Percentiles rank a stretch among this genome's conserved stretches.
Conservation (phyloP, 257 asterid genomes). For the Przewalskia tangutica region DNA sequence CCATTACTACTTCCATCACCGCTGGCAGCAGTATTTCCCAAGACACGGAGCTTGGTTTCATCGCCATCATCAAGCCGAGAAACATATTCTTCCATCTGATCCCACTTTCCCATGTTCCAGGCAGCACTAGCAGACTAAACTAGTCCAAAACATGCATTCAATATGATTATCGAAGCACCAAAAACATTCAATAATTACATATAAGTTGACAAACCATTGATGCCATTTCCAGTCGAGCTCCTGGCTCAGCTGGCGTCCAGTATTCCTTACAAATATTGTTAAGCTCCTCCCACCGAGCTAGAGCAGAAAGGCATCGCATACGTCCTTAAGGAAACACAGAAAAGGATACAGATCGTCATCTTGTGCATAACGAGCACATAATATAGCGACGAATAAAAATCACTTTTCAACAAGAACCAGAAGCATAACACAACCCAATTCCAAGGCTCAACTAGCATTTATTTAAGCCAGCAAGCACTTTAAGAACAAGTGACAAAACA, state of each 20-base stretch:
- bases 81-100: constrained; percentile 98
- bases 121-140: constrained; percentile 95
- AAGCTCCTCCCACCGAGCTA: constrained; percentile 99
- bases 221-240: constrained; percentile 98
- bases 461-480: background rate
- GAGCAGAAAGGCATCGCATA: constrained; percentile 98
- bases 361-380: background rate
- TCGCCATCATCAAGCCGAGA: constrained; percentile 96
- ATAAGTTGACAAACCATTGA: constrained; percentile 57
- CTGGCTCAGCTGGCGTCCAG: constrained; percentile 99
- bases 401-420: background rate
- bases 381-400: background rate
- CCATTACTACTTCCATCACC: constrained; percentile 97
- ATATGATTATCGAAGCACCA: background rate
- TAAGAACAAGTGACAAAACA: background rate
- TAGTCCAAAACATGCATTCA: constrained; percentile 7
- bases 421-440: background rate
- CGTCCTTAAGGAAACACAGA: constrained; percentile 46
- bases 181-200: background rate
- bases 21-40: constrained; percentile 93
- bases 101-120: constrained; percentile 99
- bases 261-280: constrained; percentile 91
- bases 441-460: background rate
- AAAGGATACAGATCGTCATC: background rate
- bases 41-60: constrained; percentile 77